These are phyloP conservation scores for rapeseed (Brassica napus) DNA, from an alignment of 345 rosid species.

Conservation along the genomic window DNA sequence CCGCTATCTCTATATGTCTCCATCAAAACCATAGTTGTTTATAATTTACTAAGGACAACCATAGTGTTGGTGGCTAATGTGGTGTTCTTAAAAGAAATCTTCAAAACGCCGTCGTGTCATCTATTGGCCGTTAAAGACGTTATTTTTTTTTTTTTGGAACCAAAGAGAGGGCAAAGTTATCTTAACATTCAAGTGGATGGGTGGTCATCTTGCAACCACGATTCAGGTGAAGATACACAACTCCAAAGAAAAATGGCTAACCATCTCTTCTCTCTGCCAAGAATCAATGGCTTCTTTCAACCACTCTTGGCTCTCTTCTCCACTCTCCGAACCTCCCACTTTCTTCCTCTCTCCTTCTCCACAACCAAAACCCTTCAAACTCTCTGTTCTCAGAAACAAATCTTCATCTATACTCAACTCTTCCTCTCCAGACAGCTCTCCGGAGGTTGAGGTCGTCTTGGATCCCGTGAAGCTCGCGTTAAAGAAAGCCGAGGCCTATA, in stretches of 20 bases:
- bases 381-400: slow-evolving; percentile 39
- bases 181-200: not conserved
- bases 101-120: not conserved
- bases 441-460: slow-evolving; percentile 37
- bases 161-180: not conserved
- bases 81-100: no score
- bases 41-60: no score
- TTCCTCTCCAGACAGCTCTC: slow-evolving; percentile 28
- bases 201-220: not conserved
- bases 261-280: slow-evolving; percentile 1
- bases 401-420: slow-evolving; percentile 32
- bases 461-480: slow-evolving; percentile 75
- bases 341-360: slow-evolving; percentile 37
- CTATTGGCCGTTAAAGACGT: not conserved
- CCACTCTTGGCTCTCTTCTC: slow-evolving; percentile 49
- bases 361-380: slow-evolving; percentile 37
- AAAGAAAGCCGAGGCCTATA: slow-evolving; percentile 63
- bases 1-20: no score
- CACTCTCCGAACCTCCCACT: slow-evolving; percentile 35
- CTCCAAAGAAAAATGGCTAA: not conserved
- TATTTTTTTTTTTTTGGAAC: not conserved
- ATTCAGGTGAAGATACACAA: not conserved
- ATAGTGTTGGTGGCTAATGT: no score
- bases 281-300: slow-evolving; percentile 44
- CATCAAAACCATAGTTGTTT: no score